Base-by-base conservation (phyloP, 169 alveolate genomes). In the Ichthyophthirius multifiliis region DNA sequence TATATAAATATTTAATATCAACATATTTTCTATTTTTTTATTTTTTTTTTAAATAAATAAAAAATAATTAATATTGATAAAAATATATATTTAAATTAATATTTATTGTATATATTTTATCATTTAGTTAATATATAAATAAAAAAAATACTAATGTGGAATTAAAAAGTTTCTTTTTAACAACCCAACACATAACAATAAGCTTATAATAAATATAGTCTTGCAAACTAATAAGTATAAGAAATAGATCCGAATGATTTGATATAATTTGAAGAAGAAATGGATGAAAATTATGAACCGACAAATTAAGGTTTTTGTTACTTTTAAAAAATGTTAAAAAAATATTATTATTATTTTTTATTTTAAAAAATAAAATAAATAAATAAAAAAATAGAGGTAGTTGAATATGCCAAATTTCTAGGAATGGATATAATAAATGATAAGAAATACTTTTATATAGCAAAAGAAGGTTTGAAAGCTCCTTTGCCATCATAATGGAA, bases 391-490 rank as follows among this genome's bases (percentile, higher is more conserved):
- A 43, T 20, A 74, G 96, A 92, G 55, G 78, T 92, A 3, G 64
- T 79, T 16, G 94, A 92, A 74, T 92, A 89, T 82, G 96, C 93
- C 9, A 35, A 76, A 20, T 88, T 63, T 62, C 67, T 92, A 34
- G 96, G 96, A n/a, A 87, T 92, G 89, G 89, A 85, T 37, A 31
- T 92, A 7, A 75, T 74, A 23, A 88, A 84, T 35, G 96, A 92
- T 44, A 63, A 84, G 20, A 89, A 88, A 12, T 83, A 89, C 20
- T 84, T 92, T 34, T 90, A 89, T 47, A 84, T 92, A 7, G 96
- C 96, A 10, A 89, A 82, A 55, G 94, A 90, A 76, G 96, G 95
- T 1, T 63, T 92, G 44, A 87, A 92, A 74, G 94, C 95, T 9
- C 93, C 92, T 30, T 63, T 92, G 3, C 96, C 96, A 18, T 83